Base-by-base conservation (phyloP, 257 asterid genomes). In the Euphrasia confusa region DNA sequence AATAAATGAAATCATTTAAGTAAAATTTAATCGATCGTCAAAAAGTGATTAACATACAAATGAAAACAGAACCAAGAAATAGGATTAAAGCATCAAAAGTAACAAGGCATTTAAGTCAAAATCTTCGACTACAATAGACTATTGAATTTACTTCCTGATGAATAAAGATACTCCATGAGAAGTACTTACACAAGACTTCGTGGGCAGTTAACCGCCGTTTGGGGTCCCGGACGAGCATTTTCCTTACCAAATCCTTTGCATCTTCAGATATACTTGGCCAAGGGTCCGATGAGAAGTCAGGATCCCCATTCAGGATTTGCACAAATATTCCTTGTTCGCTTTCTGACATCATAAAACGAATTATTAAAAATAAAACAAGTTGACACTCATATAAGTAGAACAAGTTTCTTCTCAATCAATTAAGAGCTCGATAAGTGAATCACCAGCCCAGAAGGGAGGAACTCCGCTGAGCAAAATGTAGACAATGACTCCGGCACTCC, bases 361-460 rank as follows among this genome's bases (percentile, higher is more conserved):
- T 35, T 10, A 62, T 7, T 28, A 56, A 37, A 49, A 15, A 24
- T 60, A 0, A 21, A 44, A 9, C 58, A 50, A 14, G 55, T 54
- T 54, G 12, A 60, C 7, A 5, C 3, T 45, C 48, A 42, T 53
- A 52, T 2, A 15, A 64, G 12, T 15, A 48, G 2, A 3, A 13
- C n/a, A 45, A 42, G 13, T 21, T 55, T 3, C 14, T 5, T 40
- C 12, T 56, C 6, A 58, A 26, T 5, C 28, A 68, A 55, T 1
- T 30, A 28, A 35, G 18, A 61, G 9, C 56, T 35, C 2, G 3
- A 52, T 18, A 69, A 42, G 6, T 49, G 60, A 21, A 91, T 83
- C 76, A 90, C 98, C 98, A 37, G 94, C 88, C 98, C 98, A 90
- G 59, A 88, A 90, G 3, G 98, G 96, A 79, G 97, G 97, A 69